Percentiles rank a stretch among this genome's conserved stretches.
Evolutionary conservation across 106 monocot genomes (phyloP).

Genomic region (Acorus gramineus): DNA sequence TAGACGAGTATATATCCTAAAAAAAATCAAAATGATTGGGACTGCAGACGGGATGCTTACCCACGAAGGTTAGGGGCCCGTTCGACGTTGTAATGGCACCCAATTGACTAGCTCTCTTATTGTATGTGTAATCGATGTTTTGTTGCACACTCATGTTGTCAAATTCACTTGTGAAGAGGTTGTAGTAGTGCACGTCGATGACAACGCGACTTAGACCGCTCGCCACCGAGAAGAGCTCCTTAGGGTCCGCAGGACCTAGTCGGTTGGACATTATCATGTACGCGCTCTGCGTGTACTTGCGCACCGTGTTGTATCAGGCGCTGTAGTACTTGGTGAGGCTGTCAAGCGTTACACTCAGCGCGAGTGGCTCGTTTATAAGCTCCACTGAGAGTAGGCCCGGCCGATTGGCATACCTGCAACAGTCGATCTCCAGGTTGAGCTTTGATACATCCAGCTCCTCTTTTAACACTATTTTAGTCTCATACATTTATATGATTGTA

Average conservation of each 20-base stretch:
- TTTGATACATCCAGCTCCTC: no score
- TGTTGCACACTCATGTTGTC: background rate
- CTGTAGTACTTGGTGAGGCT: background rate
- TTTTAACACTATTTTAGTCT: no score
- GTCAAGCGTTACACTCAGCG: background rate
- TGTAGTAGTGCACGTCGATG: constrained; percentile 14
- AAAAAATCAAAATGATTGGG: background rate
- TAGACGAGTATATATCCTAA: background rate
- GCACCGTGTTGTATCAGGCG: constrained; percentile 3
- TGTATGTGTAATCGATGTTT: constrained; percentile 1
- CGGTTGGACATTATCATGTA: constrained; percentile 1
- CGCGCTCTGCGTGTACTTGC: background rate
- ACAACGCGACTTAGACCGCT: background rate
- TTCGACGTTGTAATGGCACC: background rate
- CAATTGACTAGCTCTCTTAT: background rate
- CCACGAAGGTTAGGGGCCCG: constrained; percentile 8
- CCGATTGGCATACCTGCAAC: background rate
- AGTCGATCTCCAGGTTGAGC: no score
- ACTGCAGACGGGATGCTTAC: background rate
- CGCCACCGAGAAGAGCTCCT: constrained; percentile 1
- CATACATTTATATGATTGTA: no score
- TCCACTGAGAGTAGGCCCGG: background rate
- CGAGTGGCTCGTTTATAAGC: constrained; percentile 5
- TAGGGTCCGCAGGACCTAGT: background rate
- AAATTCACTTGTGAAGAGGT: constrained; percentile 1